Evolutionary conservation across 306 rosid genomes (phyloP).

Genomic region (Vicia sativa): DNA sequence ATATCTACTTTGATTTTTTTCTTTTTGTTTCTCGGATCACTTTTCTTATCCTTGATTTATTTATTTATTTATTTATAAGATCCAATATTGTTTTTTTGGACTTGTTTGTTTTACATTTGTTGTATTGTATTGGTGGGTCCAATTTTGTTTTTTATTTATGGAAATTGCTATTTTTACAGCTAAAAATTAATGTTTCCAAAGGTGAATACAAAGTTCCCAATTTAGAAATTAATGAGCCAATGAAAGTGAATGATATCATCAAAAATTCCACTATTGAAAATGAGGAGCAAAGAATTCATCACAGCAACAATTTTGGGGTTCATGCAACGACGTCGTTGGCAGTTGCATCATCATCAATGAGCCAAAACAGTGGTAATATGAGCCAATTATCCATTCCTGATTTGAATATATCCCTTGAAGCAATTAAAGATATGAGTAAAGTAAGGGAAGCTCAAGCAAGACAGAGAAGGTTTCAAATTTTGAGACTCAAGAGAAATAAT

Average conservation of each 20-base stretch:
- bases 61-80: background rate
- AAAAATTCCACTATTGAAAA: constrained; percentile 5
- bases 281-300: background rate
- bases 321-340: constrained; percentile 26
- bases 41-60: background rate
- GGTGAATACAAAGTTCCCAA: background rate
- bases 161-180: constrained; percentile 41
- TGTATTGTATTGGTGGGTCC: background rate
- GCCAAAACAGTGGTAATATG: background rate
- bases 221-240: constrained; percentile 16
- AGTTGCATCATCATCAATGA: background rate
- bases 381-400: constrained; percentile 46
- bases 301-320: constrained; percentile 6
- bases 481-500: constrained; percentile 45
- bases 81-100: background rate
- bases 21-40: background rate
- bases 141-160: background rate
- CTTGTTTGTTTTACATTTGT: background rate
- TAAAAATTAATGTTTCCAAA: background rate
- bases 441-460: constrained; percentile 58
- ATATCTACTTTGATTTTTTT: too few relatives aligned
- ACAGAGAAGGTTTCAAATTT: constrained; percentile 57
- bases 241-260: background rate
- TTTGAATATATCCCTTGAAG: constrained; percentile 44
- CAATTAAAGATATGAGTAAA: constrained; percentile 15